Base-by-base conservation (phyloP, 768 basidiomycete species). In the Hemileccinum impolitum region DNA sequence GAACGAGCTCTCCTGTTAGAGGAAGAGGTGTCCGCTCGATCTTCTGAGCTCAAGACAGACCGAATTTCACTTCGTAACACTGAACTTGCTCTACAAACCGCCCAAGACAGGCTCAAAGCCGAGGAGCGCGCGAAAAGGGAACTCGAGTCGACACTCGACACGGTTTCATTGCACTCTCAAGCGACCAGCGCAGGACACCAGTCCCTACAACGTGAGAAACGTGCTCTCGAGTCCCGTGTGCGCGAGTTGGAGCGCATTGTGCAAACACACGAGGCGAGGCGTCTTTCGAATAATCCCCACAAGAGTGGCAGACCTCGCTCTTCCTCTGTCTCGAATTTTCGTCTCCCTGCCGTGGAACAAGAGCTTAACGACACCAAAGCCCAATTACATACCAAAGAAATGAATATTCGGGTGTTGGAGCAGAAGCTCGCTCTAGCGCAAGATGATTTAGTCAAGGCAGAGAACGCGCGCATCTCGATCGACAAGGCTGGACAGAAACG, bases 121-220 rank as follows among this genome's bases (percentile, higher is more conserved):
- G 73, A 78, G 49, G 76, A 79, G 40, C 65, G 74, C 42, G 74
- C 76, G 47, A 65, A 72, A 17, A 75, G 70, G 30, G 80, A 84
- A 43, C 73, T 87, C 25, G 76, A 86, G 52, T 68, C 75, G 28
- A 76, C 73, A 36, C 69, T 87, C 15, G 79, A 82, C 43, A 70
- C 72, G 10, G 54, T 84, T 36, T 81, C 82, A 3, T 70, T 73
- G 43, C 72, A 74, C n/a, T 80, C 80, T 3, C 73, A 80, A 51
- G 64, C 72, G 10, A 71, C 76, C 25, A 69, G 67, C 34, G 50
- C 69, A 35, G 74, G 72, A 28, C 64, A 68, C 11, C 59, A 59
- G n/a, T 77, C 77, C 50, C 63, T 84, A 25, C 75, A 81, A 60
- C 72, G 72, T 45, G 85, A 87, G 50, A 87, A 86, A 54, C 51